Base-by-base conservation (phyloP, 1,284 basidiomycete species). In the Puccinia novopanici region DNA sequence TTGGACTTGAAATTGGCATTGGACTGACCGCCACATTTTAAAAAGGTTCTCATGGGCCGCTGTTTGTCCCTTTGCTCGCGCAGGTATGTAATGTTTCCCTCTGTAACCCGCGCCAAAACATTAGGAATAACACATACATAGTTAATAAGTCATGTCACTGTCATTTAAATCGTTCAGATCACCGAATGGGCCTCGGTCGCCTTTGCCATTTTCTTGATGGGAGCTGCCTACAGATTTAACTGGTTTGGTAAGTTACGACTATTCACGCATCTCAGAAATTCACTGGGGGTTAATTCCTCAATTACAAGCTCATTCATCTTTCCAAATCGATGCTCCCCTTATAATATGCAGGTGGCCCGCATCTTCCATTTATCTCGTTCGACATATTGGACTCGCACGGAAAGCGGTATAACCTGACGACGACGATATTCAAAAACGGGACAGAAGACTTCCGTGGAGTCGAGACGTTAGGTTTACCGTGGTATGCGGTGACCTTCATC, bases 301-400 rank as follows among this genome's bases (percentile, higher is more conserved):
- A 37, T 61, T 40, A n/a, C n/a, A 22, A 59, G 42, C 40, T 22
- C 15, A 37, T 42, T 50, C 45, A 10, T n/a, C 3, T 15, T 45
- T 55, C 9, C 2, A 54, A 68, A 13, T 27, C 48, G 68, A 24
- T 50, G 55, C 40, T 42, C n/a, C 45, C 24, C 30, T 48, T 27
- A 5, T 54, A 3, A 54, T 17, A 13, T 45, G 22, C 54, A 73
- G 71, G 70, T 17, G 77, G 77, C 3, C 67, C 68, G 4, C 54
- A 40, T 73, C 34, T 80, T 34, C 77, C 77, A 13, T 80, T 80
- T 42, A 80, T 80, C 55, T 80, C 77, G 6, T 72, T 50, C 24
- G 70, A 72, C 27, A 37, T 80, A 50, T 70, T 80, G 27, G 70
- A 80, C 59, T 59, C 48, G 19, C 19, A 59, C 4, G 77, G 55